Percentiles rank a stretch among this genome's conserved stretches.
phyloP scores from a whole-genome alignment of 2,329 filamentous ascomycete species.

The Pseudogymnoascus sp. region DNA sequence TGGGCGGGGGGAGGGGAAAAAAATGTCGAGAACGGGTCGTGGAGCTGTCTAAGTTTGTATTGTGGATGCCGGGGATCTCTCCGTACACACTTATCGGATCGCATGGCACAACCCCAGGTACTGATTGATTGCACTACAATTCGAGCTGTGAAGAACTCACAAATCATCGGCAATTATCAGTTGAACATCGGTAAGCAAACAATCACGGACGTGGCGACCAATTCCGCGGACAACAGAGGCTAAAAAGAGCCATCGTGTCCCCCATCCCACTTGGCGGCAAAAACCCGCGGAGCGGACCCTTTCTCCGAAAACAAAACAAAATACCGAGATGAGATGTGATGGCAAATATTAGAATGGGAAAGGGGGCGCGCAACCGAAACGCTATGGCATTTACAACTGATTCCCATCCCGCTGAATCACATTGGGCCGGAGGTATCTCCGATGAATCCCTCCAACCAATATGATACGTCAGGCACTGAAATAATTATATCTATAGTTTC shows the following conservation, averaged over 20 bases:
- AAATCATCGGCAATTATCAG: neutral
- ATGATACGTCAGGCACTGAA: neutral
- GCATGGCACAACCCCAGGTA: neutral
- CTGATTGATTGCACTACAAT: neutral
- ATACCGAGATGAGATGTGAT: neutral
- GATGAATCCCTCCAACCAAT: neutral
- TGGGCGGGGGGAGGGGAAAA: neutral
- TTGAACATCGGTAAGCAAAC: neutral
- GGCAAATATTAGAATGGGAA: neutral
- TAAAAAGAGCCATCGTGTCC: neutral
- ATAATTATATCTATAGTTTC: neutral
- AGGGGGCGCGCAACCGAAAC: neutral
- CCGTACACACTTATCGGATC: neutral
- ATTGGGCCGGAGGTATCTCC: neutral
- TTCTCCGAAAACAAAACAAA: neutral
- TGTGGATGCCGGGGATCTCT: neutral
- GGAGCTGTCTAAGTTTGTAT: neutral
- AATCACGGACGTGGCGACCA: neutral
- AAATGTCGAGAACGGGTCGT: neutral
- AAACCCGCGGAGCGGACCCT: neutral
- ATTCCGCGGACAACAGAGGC: neutral
- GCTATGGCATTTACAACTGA: neutral
- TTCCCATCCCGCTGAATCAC: neutral
- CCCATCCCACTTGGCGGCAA: neutral
- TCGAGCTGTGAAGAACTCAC: neutral